Base-by-base conservation (phyloP, 306 rosid genomes). In the Lotus japonicus region DNA sequence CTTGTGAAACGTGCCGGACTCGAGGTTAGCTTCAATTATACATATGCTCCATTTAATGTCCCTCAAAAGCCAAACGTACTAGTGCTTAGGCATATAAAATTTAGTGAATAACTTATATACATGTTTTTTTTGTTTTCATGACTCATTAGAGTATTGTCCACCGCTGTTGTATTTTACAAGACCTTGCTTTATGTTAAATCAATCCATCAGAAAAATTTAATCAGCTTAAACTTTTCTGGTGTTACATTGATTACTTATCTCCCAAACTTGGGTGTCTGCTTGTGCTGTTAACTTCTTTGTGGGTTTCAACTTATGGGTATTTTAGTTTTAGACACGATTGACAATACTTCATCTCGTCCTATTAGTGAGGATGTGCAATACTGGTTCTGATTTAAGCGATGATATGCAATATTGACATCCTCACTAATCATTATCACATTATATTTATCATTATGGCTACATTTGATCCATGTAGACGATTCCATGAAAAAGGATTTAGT, bases 1-100 rank as follows among this genome's bases (percentile, higher is more conserved):
- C 96, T 92, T 19, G 96, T 92, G 56, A 92, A 89, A 85, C 78
- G 55, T 51, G 97, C 97, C 62, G 94, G 97, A 59, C 95, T 90
- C 66, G 94, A 88, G 97, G 98, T 92, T 71, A 74, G 80, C 69
- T 74, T 73, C 70, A 45, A 35, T 75, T 67, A 73, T 57, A 42
- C 23, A 42, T 21, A 9, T 73, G 43, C 65, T 42, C 11, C 12
- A 35, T 63, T 70, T 17, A 16, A 55, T 21, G 11, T 41, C 57
- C 53, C 8, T 46, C 14, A 43, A 31, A 42, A 14, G 15, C 52
- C 53, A 64, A 42, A 58, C n/a, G 2, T 39, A 49, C 33, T 49
- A 58, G 49, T 64, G 63, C 58, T 77, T 36, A 1, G 44, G 68
- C 35, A 14, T 59, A 16, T 51, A 64, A 69, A 68, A 55, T 64